Conservation (phyloP, 345 rosid genomes). For the Sapria himalayana region DNA sequence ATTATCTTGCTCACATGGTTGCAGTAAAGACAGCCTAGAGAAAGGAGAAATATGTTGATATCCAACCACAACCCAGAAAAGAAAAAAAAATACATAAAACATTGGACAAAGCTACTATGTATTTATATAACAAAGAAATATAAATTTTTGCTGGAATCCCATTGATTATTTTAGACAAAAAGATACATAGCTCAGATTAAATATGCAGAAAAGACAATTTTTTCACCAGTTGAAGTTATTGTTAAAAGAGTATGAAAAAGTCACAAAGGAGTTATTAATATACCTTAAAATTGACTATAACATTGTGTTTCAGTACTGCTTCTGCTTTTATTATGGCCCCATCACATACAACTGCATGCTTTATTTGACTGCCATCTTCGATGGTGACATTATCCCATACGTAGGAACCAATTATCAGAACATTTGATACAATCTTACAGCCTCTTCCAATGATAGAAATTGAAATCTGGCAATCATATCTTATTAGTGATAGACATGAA, state of each 20-base stretch:
- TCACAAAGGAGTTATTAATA: too few species aligned
- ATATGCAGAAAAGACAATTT: too few species aligned
- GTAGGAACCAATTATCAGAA: conserved; percentile 68
- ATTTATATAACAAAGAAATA: too few species aligned
- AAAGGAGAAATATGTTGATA: conserved; percentile 50
- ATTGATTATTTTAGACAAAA: too few species aligned
- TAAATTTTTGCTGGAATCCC: too few species aligned
- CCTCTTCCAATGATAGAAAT: conserved; percentile 77
- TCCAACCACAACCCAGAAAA: conserved; percentile 65
- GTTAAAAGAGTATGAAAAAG: too few species aligned
- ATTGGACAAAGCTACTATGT: too few species aligned
- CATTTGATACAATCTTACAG: conserved; percentile 73
- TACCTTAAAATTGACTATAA: conserved; percentile 65
- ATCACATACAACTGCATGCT: conserved; percentile 68
- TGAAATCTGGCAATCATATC: conserved; percentile 30
- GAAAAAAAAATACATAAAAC: too few species aligned
- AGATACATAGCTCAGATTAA: too few species aligned
- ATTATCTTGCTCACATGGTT: conserved; percentile 58
- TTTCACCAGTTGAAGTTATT: too few species aligned
- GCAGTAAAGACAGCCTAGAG: conserved; percentile 65
- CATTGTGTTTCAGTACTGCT: conserved; percentile 63
- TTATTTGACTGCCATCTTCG: conserved; percentile 77
- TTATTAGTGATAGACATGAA: conserved; percentile 50
- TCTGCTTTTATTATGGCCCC: conserved; percentile 64
- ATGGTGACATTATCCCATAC: conserved; percentile 75